Base-by-base conservation (phyloP, 345 rosid genomes). In the Citrus inodora region DNA sequence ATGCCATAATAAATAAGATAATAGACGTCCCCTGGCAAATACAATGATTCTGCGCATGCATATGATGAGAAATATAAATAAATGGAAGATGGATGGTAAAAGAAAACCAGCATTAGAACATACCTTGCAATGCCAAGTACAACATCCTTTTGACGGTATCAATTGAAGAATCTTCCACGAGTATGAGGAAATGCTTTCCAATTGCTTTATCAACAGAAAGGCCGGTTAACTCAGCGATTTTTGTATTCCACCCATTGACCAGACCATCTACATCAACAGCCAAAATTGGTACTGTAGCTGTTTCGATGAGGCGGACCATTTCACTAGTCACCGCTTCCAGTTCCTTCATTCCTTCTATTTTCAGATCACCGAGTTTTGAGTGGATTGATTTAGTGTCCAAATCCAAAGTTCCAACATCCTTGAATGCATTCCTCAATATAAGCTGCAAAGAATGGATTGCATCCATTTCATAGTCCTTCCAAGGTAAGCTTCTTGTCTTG, bases 381-480 rank as follows among this genome's bases (percentile, higher is more conserved):
- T 89, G 86, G 62, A 95, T 87, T 80, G 85, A 64, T 66, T 69
- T 87, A 74, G 89, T 61, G 71, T 86, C 88, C 30, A 71, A 48
- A 78, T 92, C 92, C 73, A 80, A 51, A 16, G 83, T 55, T 61
- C 86, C 94, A 42, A 70, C 42, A 51, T 91, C 98, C 81, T 89
- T 93, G 75, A 86, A 86, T 28, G 98, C 88, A 64, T 93, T 95
- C 80, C 98, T 90, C 85, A 95, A 79, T 67, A 95, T 95, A 74
- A 93, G 92, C 88, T 95, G 99, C 89, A 95, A 81, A 69, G 99
- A 95, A 83, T 95, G 99, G 71, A 95, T 95, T 40, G 98, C 97
- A 81, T 95, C 98, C 98, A 92, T 93, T 87, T 95, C 99, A 78
- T 88, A 91, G 86, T 93, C 98, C 80, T 93, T 93, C 99, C 98